Evolutionary conservation across 495 filamentous ascomycete species (phyloP).

Genomic region (Aspergillus coremiiformis): DNA sequence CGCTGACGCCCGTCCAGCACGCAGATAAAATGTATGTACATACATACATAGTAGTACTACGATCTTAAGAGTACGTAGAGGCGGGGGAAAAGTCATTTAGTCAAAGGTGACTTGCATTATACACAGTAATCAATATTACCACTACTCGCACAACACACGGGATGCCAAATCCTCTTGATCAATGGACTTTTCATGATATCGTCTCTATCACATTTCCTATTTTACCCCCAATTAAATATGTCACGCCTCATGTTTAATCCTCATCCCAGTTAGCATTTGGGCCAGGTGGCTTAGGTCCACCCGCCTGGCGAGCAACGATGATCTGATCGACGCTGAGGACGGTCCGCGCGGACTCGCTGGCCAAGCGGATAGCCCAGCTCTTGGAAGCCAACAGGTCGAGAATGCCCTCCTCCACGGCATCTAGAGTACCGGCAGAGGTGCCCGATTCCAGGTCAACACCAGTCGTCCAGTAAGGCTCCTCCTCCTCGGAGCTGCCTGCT

Average conservation of each 20-base stretch:
- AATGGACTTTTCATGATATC: constrained; percentile 15
- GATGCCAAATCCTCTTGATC: background rate
- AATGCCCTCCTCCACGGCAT: constrained; percentile 84
- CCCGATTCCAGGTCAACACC: constrained; percentile 92
- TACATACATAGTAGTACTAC: no score
- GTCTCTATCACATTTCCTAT: constrained; percentile 17
- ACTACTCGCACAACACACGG: background rate
- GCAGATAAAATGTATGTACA: no score
- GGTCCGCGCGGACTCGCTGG: constrained; percentile 89
- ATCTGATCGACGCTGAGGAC: constrained; percentile 98
- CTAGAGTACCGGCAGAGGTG: constrained; percentile 70
- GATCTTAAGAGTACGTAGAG: no score
- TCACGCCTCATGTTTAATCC: constrained; percentile 50
- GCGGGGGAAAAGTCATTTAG: background rate
- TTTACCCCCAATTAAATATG: background rate
- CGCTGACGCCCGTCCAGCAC: no score
- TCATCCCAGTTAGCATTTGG: constrained; percentile 98
- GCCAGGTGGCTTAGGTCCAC: constrained; percentile 91
- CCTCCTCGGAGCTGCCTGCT: constrained; percentile 37
- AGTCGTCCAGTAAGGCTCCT: constrained; percentile 72
- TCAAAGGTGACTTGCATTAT: background rate
- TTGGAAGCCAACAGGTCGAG: constrained; percentile 87
- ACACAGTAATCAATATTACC: background rate
- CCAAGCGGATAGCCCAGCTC: constrained; percentile 92
- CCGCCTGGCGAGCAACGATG: constrained; percentile 94